These are phyloP conservation scores for Vitis hybrid DNA, from an alignment of 177 flowering plant species.

Conservation along the genomic window DNA sequence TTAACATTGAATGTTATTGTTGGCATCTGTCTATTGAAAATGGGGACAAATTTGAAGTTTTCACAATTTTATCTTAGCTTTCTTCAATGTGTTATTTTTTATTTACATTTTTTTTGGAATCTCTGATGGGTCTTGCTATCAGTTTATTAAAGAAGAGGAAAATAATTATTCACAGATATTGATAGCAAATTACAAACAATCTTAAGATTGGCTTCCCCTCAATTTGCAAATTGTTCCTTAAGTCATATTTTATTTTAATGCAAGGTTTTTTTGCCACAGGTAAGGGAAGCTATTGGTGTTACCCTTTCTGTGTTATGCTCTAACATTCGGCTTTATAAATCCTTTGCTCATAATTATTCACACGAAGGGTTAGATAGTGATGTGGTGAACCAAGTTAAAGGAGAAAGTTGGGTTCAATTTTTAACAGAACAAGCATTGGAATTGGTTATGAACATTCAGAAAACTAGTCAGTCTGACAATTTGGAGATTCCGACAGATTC, in stretches of 20 bases:
- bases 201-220: neutral
- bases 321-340: constrained; percentile 62
- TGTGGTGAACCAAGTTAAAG: constrained; percentile 21
- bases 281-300: constrained; percentile 91
- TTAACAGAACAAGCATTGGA: constrained; percentile 64
- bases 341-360: constrained; percentile 30
- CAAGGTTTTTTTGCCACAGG: constrained; percentile 42
- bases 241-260: constrained; percentile 1
- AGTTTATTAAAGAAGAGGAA: too few species aligned
- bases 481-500: constrained; percentile 30
- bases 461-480: constrained; percentile 42
- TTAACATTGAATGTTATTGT: too few species aligned
- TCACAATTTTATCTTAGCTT: too few species aligned
- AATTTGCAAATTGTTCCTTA: neutral
- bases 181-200: neutral
- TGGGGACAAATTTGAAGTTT: too few species aligned
- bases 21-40: too few species aligned
- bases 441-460: constrained; percentile 62
- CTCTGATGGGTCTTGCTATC: too few species aligned
- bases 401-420: constrained; percentile 53
- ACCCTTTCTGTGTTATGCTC: constrained; percentile 88
- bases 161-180: too few species aligned
- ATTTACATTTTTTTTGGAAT: too few species aligned
- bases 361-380: constrained; percentile 28
- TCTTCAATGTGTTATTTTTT: too few species aligned